These are phyloP conservation scores for Crepidotus sp. DNA, from an alignment of 1,284 basidiomycete species.

Conservation along the genomic window DNA sequence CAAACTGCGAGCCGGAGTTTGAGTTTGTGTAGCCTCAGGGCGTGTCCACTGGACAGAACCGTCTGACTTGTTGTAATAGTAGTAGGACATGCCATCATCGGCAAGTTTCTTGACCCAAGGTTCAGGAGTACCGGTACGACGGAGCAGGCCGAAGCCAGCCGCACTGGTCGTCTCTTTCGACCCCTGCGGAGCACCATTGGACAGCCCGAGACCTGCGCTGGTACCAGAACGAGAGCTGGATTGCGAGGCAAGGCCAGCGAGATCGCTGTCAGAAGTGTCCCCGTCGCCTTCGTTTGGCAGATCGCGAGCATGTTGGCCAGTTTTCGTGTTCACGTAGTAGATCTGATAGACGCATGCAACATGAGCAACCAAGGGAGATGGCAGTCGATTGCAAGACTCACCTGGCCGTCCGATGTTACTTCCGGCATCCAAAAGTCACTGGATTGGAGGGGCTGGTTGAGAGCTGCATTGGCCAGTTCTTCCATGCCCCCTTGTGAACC, in stretches of 20 bases:
- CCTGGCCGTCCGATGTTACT: conserved; percentile 66
- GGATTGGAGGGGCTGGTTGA: conserved; percentile 32
- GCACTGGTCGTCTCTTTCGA: conserved; percentile 27
- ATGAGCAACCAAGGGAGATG: background rate
- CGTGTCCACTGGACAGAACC: conserved; percentile 63
- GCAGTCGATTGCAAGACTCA: conserved; percentile 26
- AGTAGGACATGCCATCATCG: conserved; percentile 79
- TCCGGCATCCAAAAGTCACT: conserved; percentile 77
- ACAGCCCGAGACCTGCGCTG: conserved; percentile 41
- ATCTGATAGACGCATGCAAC: too few species aligned
- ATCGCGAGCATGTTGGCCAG: conserved; percentile 80
- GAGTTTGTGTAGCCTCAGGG: conserved; percentile 30
- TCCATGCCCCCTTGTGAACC: conserved; percentile 22
- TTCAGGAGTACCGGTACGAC: conserved; percentile 55
- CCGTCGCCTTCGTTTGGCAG: conserved; percentile 69
- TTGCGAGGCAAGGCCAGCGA: conserved; percentile 49
- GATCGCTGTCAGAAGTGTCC: conserved; percentile 49
- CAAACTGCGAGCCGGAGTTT: conserved; percentile 24
- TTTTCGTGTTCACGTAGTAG: conserved; percentile 88
- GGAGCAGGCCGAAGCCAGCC: conserved; percentile 54
- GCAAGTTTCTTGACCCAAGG: conserved; percentile 75
- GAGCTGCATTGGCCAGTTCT: conserved; percentile 21
- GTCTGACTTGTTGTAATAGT: conserved; percentile 68
- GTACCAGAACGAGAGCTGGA: conserved; percentile 46
- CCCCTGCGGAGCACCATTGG: conserved; percentile 24